Evolutionary conservation across 78 protist species (phyloP).

Genomic region (Planoprotostelium fungivorum): DNA sequence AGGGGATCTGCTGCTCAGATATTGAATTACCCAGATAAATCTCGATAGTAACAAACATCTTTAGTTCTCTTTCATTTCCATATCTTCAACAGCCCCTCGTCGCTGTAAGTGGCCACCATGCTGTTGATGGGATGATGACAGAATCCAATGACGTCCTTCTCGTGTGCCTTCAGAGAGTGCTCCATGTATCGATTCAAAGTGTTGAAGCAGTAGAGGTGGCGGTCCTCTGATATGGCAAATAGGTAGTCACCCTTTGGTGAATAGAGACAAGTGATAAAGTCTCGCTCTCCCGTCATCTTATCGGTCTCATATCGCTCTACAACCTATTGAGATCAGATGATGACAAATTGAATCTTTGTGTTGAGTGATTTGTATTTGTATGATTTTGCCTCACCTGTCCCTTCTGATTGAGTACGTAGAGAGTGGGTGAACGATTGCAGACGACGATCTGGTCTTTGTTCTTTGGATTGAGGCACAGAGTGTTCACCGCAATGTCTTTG

Average conservation of each 20-base stretch:
- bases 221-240: conserved; percentile 61
- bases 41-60: too few relatives aligned
- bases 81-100: conserved; percentile 28
- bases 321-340: conserved; percentile 6
- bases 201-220: conserved; percentile 38
- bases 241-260: conserved; percentile 66
- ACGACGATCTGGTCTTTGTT: conserved; percentile 49
- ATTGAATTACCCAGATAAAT: too few relatives aligned
- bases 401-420: conserved; percentile 26
- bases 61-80: conserved; percentile 53
- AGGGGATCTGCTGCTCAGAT: too few relatives aligned
- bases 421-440: conserved; percentile 37
- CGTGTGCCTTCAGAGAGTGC: conserved; percentile 4
- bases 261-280: conserved; percentile 33
- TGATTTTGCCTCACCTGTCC: conserved; percentile 11
- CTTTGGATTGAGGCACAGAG: conserved; percentile 4
- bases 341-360: not conserved
- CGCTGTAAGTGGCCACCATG: conserved; percentile 46
- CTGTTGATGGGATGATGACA: conserved; percentile 64
- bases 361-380: conserved; percentile 7
- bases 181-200: conserved; percentile 17
- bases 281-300: conserved; percentile 3
- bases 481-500: conserved; percentile 30
- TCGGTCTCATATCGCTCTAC: not conserved
- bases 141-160: conserved; percentile 45